These are phyloP conservation scores for Astrothelium subdiscretum DNA, from an alignment of 495 filamentous ascomycete species.

Conservation along the genomic window DNA sequence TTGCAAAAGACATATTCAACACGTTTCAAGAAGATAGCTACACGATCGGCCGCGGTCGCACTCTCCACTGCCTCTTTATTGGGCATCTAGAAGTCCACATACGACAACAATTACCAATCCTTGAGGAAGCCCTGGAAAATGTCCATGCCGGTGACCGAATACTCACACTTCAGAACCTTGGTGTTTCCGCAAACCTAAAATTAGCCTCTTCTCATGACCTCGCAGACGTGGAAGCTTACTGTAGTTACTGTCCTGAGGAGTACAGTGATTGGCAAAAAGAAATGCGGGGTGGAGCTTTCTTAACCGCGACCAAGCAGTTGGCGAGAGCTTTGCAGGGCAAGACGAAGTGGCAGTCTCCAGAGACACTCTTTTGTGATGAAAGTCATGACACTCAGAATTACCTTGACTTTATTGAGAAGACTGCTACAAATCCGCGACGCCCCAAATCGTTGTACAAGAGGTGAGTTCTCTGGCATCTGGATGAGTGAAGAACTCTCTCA, in stretches of 20 bases:
- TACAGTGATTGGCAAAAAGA: conserved; percentile 62
- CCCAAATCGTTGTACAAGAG: conserved; percentile 57
- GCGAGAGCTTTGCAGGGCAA: conserved; percentile 75
- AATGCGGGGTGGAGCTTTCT: conserved; percentile 64
- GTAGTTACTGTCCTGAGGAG: conserved; percentile 62
- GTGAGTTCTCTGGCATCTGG: conserved; percentile 38
- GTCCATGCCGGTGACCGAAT: conserved; percentile 63
- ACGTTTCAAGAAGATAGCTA: conserved; percentile 51
- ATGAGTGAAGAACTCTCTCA: neutral
- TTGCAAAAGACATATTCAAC: conserved; percentile 56
- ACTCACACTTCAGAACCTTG: conserved; percentile 62
- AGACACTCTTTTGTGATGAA: conserved; percentile 58
- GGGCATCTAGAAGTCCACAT: conserved; percentile 60
- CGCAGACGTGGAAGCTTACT: conserved; percentile 61
- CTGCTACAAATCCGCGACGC: conserved; percentile 40
- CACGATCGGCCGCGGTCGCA: conserved; percentile 57
- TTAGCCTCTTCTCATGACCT: conserved; percentile 67
- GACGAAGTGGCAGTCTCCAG: conserved; percentile 45
- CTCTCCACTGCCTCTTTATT: conserved; percentile 61
- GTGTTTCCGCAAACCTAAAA: conserved; percentile 55
- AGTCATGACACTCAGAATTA: conserved; percentile 55
- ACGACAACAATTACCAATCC: conserved; percentile 42
- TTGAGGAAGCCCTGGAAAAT: conserved; percentile 59
- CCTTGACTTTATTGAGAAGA: conserved; percentile 40
- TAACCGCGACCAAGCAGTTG: conserved; percentile 61